Conservation (phyloP, 2,329 filamentous ascomycete genomes). For the Cladorrhinum sp. region DNA sequence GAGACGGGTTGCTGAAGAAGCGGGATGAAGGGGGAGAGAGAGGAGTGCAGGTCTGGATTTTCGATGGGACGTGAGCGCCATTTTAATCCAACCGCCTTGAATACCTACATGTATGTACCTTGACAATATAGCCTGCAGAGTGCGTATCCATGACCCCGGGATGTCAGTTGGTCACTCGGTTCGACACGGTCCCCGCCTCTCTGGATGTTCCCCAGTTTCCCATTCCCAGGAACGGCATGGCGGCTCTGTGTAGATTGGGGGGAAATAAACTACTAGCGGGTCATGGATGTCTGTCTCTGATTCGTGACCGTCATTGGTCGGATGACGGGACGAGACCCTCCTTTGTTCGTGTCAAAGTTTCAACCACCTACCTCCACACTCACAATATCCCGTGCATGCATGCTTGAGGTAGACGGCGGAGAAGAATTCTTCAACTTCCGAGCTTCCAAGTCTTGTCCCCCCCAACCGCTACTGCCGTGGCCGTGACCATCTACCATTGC, state of each 20-base stretch:
- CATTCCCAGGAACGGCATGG: slow-evolving; percentile 8
- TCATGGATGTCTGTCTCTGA: not conserved
- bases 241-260: not conserved
- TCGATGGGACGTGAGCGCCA: not conserved
- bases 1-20: too few species aligned
- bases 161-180: slow-evolving; percentile 4
- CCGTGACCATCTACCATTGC: too few species aligned
- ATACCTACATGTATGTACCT: too few species aligned
- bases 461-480: too few species aligned
- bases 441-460: too few species aligned
- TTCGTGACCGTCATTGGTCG: not conserved
- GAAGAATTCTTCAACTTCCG: not conserved
- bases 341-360: not conserved
- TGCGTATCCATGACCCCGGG: slow-evolving; percentile 14
- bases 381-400: not conserved
- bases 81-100: slow-evolving; percentile 13
- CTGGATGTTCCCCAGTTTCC: not conserved
- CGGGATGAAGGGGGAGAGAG: not conserved
- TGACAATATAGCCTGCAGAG: slow-evolving; percentile 8
- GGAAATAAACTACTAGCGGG: not conserved
- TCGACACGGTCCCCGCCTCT: not conserved
- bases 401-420: too few species aligned
- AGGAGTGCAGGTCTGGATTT: not conserved
- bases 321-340: not conserved
- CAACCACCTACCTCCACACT: not conserved